Percentiles rank a stretch among this genome's conserved stretches.
Evolutionary conservation across 441 rosid genomes (phyloP).

Genomic region (Croton setiger): DNA sequence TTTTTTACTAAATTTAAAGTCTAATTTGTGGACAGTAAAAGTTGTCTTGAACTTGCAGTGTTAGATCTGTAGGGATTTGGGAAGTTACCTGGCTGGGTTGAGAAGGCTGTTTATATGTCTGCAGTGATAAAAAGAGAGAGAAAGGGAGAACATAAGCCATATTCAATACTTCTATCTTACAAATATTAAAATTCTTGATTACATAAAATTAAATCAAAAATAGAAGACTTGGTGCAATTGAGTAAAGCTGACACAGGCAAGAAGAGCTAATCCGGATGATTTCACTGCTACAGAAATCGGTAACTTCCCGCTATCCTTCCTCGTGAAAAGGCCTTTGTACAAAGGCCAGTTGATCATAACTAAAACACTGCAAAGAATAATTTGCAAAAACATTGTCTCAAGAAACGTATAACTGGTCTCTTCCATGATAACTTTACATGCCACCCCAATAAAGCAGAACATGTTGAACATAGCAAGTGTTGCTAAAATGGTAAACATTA

Average conservation of each 20-base stretch:
- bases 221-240: slow-evolving; percentile 5
- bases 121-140: not conserved
- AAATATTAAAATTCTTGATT: not conserved
- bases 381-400: slow-evolving; percentile 36
- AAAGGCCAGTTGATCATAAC: slow-evolving; percentile 53
- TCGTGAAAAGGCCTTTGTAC: slow-evolving; percentile 46
- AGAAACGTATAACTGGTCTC: not conserved
- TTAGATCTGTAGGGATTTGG: slow-evolving; percentile 61
- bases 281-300: slow-evolving; percentile 37
- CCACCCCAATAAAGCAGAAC: slow-evolving; percentile 35
- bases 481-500: slow-evolving; percentile 50
- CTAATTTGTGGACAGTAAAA: slow-evolving; percentile 77
- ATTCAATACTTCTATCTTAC: not conserved
- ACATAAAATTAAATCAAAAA: not conserved
- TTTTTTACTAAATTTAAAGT: not conserved
- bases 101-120: slow-evolving; percentile 11
- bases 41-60: slow-evolving; percentile 57
- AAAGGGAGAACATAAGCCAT: not conserved
- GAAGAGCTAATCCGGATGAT: slow-evolving; percentile 41
- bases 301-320: slow-evolving; percentile 55
- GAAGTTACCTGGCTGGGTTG: slow-evolving; percentile 29
- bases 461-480: slow-evolving; percentile 54
- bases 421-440: slow-evolving; percentile 18
- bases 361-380: slow-evolving; percentile 38
- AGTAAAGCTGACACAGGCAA: slow-evolving; percentile 32